Base-by-base conservation (phyloP, 768 basidiomycete species). In the Boletus bicolor region DNA sequence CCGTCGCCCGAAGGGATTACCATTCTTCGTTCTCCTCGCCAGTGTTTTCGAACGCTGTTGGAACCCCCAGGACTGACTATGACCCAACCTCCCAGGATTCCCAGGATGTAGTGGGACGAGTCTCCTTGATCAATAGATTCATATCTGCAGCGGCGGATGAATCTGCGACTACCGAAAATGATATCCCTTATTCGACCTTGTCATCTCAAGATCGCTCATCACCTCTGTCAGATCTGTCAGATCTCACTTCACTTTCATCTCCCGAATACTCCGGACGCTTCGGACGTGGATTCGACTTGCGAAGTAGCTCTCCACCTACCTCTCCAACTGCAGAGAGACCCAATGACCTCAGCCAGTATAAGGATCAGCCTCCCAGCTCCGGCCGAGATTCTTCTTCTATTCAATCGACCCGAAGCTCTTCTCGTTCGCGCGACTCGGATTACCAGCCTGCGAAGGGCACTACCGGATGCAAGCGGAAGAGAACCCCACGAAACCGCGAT, bases 181-280 rank as follows among this genome's bases (percentile, higher is more conserved):
- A 43, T 8, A 19, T 21, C 6, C 34, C 46, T 19, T 39, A 38
- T 44, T 47, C 49, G 38, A 45, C 35, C 2, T 35, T 49, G 39
- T 11, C 59, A 54, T 51, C 35, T 51, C 58, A 44, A 39, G 58
- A 50, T 17, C 61, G 44, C 50, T 65, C 53, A 7, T 68, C 71
- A 8, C 62, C 71, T 28, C 10, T 64, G 4, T 71, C 71, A 8
- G 59, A 62, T 52, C 47, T 68, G 43, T 71, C 70, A 7, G 63
- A 65, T 45, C 70, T 71, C 28, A 73, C 67, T 10, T 52, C 71
- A 11, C 51, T 72, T 26, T 66, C 70, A 49, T 71, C 69, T 60
- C 58, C 63, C 7, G 49, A 51, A 49, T 42, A 49, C 47, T 59
- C 56, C 48, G 43, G 49, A 9, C 49, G 43, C 37, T 41, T 55